phyloP scores from a whole-genome alignment of 768 basidiomycete species.

The Suillus bovinus region DNA sequence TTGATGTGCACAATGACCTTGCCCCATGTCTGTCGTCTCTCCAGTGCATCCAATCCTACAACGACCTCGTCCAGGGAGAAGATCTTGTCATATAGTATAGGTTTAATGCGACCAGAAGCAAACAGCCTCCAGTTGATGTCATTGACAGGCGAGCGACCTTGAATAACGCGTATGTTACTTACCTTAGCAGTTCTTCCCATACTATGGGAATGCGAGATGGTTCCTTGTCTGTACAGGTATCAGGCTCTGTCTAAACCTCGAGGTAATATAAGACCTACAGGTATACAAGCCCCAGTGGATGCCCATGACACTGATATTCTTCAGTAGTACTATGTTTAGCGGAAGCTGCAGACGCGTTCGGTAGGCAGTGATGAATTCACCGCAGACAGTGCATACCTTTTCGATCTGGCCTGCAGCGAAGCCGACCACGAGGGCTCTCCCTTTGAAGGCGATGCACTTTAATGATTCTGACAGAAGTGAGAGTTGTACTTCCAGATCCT shows the following conservation, averaged over 20 bases:
- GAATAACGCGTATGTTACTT: constrained; percentile 24
- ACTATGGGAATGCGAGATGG: constrained; percentile 61
- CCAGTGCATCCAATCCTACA: constrained; percentile 74
- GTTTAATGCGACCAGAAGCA: constrained; percentile 59
- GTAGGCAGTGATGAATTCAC: background rate
- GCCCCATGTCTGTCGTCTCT: constrained; percentile 88
- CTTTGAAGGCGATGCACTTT: constrained; percentile 95
- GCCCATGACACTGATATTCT: constrained; percentile 83
- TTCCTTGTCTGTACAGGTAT: constrained; percentile 54
- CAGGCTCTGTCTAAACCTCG: background rate
- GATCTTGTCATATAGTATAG: constrained; percentile 67
- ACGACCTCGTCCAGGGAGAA: constrained; percentile 68
- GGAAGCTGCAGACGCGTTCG: constrained; percentile 56
- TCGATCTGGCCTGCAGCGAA: constrained; percentile 38
- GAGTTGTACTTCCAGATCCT: background rate
- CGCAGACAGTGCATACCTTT: constrained; percentile 14
- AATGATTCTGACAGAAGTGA: constrained; percentile 57
- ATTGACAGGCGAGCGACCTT: constrained; percentile 10
- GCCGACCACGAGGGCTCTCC: constrained; percentile 89
- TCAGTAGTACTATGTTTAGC: constrained; percentile 78
- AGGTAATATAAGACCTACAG: constrained; percentile 42
- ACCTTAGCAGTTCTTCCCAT: constrained; percentile 72
- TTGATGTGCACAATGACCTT: constrained; percentile 75
- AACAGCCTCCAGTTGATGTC: constrained; percentile 54
- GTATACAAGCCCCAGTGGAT: constrained; percentile 86